phyloP scores from a whole-genome alignment of 805 yeast species.

The Groenewaldozyma salmanticensis region DNA sequence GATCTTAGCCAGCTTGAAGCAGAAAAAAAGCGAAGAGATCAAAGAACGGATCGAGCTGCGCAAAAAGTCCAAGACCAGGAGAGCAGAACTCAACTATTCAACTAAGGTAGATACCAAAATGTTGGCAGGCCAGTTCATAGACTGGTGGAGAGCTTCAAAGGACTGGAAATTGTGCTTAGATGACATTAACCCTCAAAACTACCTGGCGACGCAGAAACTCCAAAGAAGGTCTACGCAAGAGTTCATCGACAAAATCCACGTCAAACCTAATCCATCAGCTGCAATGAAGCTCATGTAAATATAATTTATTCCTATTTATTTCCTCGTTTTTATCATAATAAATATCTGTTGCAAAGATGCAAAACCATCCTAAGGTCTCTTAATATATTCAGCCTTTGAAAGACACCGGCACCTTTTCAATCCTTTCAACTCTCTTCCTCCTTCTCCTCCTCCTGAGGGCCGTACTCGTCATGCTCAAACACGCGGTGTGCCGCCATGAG shows the following conservation, averaged over 20 bases:
- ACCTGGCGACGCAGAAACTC: neutral
- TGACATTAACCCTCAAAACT: conserved; percentile 3
- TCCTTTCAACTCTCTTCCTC: too few relatives aligned
- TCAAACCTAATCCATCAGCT: neutral
- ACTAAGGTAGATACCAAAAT: conserved; percentile 1
- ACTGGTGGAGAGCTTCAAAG: conserved; percentile 55
- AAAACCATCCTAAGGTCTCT: too few relatives aligned
- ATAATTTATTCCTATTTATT: too few relatives aligned
- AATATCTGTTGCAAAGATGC: too few relatives aligned
- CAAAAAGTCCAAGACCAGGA: conserved; percentile 3
- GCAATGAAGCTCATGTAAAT: neutral
- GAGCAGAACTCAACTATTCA: neutral
- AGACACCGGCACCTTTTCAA: too few relatives aligned
- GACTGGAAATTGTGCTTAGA: conserved; percentile 38
- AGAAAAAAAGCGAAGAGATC: neutral
- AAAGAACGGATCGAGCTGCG: conserved; percentile 22
- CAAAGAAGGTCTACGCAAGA: neutral
- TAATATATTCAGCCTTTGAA: too few relatives aligned
- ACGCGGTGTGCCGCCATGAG: conserved; percentile 22
- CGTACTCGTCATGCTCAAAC: conserved; percentile 23
- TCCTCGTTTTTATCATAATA: too few relatives aligned
- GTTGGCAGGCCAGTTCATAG: conserved; percentile 22
- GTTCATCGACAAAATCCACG: neutral
- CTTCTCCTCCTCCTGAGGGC: neutral
- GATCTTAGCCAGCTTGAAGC: conserved; percentile 22